Base-by-base conservation (phyloP, 495 filamentous ascomycete species). In the Penicillium arizonense region DNA sequence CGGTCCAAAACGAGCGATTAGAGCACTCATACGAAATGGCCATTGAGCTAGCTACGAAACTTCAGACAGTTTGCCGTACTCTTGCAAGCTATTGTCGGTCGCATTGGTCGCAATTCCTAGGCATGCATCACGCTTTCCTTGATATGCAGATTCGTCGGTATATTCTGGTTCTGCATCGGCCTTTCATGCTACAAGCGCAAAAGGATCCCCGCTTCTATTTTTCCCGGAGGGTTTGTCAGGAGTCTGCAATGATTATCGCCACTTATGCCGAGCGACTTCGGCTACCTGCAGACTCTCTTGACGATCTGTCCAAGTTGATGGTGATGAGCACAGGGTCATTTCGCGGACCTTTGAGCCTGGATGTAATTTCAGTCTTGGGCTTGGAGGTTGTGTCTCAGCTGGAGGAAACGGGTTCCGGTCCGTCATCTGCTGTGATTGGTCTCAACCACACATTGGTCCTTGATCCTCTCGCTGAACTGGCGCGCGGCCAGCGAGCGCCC, bases 341-440 rank as follows among this genome's bases (percentile, higher is more conserved):
- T 46, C 44, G 46, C 20, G 51, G 51, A 33, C 43, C 51, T 40
- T 44, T 54, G 14, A 47, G 51, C 34, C 44, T 54, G 51, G 51
- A 54, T 34, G 44, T 54, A 21, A 49, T 54, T 35, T 34, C 51
- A 30, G 44, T 54, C 24, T 37, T 54, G 34, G 51, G 51, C 34
- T 37, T 54, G 10, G 51, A 54, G 44, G 36, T 54, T 39, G 34
- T 49, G 24, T 47, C 46, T 44, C 51, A 54, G 46, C 34, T 48
- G 36, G 51, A 54, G 38, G 52, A 55, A 35, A 44, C 23, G 42
- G 42, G 42, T 30, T 44, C 24, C 24, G 42, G 42, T 30, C 42
- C 36, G 36, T 38, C 14, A 38, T 38, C 14, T 38, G 36, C 36
- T 18, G 14, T 16, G 36, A 18, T 38, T 38, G 36, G 36, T 38